Conservation (phyloP, 202 grass and related monocot genomes). For the Thinopyrum obtusiflorum region DNA sequence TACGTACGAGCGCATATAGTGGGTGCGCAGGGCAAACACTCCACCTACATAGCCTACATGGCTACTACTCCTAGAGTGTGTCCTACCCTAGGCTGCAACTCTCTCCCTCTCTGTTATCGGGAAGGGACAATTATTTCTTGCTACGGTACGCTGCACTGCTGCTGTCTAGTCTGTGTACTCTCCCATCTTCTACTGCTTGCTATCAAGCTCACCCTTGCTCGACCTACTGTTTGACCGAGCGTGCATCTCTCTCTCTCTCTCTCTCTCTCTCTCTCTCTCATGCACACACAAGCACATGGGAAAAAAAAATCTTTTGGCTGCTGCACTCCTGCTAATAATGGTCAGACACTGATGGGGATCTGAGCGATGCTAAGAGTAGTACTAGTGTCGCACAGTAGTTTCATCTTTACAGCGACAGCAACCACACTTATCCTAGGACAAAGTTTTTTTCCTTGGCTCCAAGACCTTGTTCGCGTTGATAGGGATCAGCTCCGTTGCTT, state of each 20-base stretch:
- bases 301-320: background rate
- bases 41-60: constrained; percentile 36
- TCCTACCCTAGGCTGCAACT: constrained; percentile 25
- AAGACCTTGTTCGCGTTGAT: background rate
- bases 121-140: constrained; percentile 56
- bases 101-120: background rate
- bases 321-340: constrained; percentile 23
- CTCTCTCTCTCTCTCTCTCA: background rate
- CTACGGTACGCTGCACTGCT: constrained; percentile 22
- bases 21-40: constrained; percentile 42
- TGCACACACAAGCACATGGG: background rate
- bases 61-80: constrained; percentile 20
- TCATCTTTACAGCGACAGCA: background rate
- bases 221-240: constrained; percentile 32
- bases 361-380: background rate
- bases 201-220: constrained; percentile 2
- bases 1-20: constrained; percentile 33
- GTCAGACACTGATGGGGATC: constrained; percentile 41
- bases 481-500: background rate
- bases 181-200: background rate
- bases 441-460: background rate
- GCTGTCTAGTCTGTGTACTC: constrained; percentile 1
- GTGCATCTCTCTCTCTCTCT: background rate
- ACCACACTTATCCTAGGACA: background rate
- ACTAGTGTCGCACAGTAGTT: background rate